These are phyloP conservation scores for Harringtonia lauricola DNA, from an alignment of 2,329 filamentous ascomycete species.

Conservation along the genomic window DNA sequence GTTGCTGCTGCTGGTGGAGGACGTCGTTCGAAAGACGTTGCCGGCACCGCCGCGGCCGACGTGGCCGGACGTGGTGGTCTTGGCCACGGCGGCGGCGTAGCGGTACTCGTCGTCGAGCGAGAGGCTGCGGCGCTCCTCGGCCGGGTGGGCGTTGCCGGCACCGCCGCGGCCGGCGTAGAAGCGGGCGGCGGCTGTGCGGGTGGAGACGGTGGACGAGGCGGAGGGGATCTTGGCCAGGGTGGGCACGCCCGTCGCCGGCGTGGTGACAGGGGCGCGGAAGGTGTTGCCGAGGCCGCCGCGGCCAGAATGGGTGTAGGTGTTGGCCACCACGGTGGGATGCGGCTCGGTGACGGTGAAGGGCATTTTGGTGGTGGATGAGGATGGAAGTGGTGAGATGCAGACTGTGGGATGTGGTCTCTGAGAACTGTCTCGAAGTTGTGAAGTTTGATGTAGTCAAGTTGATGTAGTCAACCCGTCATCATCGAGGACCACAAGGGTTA, in stretches of 20 bases:
- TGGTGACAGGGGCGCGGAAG: constrained; percentile 30
- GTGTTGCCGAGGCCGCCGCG: constrained; percentile 47
- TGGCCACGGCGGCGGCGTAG: constrained; percentile 40
- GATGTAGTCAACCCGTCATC: not conserved
- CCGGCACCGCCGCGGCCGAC: constrained; percentile 55
- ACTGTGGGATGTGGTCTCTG: too few species aligned
- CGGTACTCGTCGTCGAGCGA: constrained; percentile 58
- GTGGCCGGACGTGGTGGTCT: constrained; percentile 41
- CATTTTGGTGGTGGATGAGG: constrained; percentile 19
- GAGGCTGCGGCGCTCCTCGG: constrained; percentile 43
- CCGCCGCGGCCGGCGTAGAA: constrained; percentile 59
- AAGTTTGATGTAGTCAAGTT: not conserved
- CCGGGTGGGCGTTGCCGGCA: constrained; percentile 50
- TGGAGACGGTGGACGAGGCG: constrained; percentile 31
- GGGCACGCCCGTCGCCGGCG: constrained; percentile 38
- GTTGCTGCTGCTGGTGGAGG: constrained; percentile 7
- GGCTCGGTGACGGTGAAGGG: constrained; percentile 36
- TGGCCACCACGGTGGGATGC: constrained; percentile 33
- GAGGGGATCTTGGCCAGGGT: constrained; percentile 30
- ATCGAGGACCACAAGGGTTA: constrained; percentile 1
- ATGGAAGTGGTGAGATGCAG: not conserved
- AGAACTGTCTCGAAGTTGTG: too few species aligned
- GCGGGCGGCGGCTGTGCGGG: constrained; percentile 25
- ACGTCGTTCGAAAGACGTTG: constrained; percentile 29
- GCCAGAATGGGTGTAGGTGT: constrained; percentile 40